These are phyloP conservation scores for Colletotrichum sp. DNA, from an alignment of 2,329 filamentous ascomycete species.

Conservation along the genomic window DNA sequence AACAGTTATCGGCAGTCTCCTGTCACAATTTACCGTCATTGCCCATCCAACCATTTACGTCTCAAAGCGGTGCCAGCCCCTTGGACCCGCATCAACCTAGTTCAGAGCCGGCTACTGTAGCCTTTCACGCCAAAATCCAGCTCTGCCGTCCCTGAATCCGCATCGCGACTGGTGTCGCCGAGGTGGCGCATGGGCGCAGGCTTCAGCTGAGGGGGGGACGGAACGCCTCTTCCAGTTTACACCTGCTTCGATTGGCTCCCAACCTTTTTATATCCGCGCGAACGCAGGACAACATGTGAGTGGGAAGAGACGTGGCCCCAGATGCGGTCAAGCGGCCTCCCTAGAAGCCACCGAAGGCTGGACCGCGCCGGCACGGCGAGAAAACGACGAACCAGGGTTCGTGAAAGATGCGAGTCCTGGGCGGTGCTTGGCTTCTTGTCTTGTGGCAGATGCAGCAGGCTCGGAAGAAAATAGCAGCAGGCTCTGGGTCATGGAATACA, in stretches of 20 bases:
- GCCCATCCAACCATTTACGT: not conserved
- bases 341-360: not conserved
- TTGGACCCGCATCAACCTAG: not conserved
- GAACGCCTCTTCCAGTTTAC: not conserved
- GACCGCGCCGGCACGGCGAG: not conserved
- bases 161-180: not conserved
- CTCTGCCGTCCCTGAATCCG: not conserved
- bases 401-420: not conserved
- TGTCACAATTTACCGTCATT: not conserved
- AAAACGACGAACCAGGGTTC: not conserved
- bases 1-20: not conserved
- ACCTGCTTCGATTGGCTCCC: not conserved
- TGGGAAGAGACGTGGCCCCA: not conserved
- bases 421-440: not conserved
- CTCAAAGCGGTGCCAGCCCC: not conserved
- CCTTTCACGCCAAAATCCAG: not conserved
- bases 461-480: not conserved
- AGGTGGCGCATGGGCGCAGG: not conserved
- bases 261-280: not conserved
- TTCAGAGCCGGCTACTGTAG: not conserved
- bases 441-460: not conserved
- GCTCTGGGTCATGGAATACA: not conserved
- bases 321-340: constrained; percentile 9
- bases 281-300: not conserved
- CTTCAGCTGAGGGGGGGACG: constrained; percentile 8